Evolutionary conservation across 208 protist genomes (phyloP), one percentile per base, ranked within the genome.

Genomic region (Strigomonas culicis): DNA sequence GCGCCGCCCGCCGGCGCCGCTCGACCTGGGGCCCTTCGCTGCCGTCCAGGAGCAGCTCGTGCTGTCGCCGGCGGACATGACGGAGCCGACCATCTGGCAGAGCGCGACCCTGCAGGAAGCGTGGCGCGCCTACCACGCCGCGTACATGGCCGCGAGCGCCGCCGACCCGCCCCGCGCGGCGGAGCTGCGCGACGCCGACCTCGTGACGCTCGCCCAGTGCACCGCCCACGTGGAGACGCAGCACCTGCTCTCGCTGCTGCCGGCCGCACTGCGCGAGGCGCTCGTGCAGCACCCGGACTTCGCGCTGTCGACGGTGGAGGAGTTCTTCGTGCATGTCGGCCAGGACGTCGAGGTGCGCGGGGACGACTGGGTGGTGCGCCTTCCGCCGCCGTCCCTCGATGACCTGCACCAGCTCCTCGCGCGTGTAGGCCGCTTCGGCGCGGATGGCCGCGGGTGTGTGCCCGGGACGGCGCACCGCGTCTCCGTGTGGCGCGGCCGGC

Each of bases 321-420:
- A 94, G 72, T 66, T 92, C 31, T 94, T 83, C 59, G 31, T 92
- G 24, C 88, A 94, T 46, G 36, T 88, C 27, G 85, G 85, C 0
- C 88, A 94, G 52, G 76, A 84, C 39, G 66, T 94, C 24, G 88
- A 94, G 72, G 74, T 92, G 10, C 79, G 88, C 17, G 84, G 88
- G 24, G 74, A 32, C 6, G 63, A 59, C 17, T 88, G 82, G 79
- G 64, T 89, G 15, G 31, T 85, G 22, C 77, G 75, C 50, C 69
- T 90, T 51, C 76, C 77, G 6, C 79, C 85, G 27, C 85, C 88
- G 11, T 75, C 72, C 11, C 52, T 59, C 0, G 70, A 41, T 4
- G 80, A 94, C 34, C 67, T 94, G 55, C 79, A 75, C 11, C 73
- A 68, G 59, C 62, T 87, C 2, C 51, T 90, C 25, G 72, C 67